Conservation (phyloP, 225 moss, liverwort and hornwort species). For the Asterella californica region DNA sequence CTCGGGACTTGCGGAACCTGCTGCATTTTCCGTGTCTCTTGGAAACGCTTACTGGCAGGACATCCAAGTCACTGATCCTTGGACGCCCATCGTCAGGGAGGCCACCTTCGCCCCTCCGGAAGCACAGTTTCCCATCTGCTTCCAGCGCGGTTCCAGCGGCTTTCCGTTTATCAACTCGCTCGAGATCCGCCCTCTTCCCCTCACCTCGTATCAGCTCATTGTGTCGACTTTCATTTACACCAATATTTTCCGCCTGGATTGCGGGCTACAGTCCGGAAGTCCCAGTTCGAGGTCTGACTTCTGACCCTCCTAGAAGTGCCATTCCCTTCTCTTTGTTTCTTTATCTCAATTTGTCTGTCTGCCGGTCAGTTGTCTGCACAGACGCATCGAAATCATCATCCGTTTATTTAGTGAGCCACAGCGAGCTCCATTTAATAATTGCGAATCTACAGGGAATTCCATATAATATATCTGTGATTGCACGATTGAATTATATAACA, state of each 20-base stretch:
- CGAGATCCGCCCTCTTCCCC: not conserved
- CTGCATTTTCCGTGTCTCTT: not conserved
- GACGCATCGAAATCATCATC: not conserved
- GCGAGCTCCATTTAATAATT: not conserved
- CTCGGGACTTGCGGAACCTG: not conserved
- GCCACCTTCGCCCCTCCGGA: not conserved
- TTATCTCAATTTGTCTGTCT: not conserved
- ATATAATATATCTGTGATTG: too few species aligned
- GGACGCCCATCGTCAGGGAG: conserved; percentile 2
- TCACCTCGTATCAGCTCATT: not conserved
- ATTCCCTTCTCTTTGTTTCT: not conserved
- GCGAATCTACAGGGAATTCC: too few species aligned
- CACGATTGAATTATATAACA: too few species aligned
- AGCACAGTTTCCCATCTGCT: not conserved
- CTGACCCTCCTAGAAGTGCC: too few species aligned
- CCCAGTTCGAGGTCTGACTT: conserved; percentile 5
- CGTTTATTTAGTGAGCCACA: not conserved
- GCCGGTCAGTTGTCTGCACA: not conserved
- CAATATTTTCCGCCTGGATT: not conserved
- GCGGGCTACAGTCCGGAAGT: not conserved
- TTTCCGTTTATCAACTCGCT: conserved; percentile 4
- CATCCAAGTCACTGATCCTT: not conserved
- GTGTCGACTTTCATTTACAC: not conserved
- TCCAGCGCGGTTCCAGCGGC: not conserved
- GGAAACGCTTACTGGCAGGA: not conserved